Evolutionary conservation across 768 basidiomycete species (phyloP).

Genomic region (Termitomyces sp.): DNA sequence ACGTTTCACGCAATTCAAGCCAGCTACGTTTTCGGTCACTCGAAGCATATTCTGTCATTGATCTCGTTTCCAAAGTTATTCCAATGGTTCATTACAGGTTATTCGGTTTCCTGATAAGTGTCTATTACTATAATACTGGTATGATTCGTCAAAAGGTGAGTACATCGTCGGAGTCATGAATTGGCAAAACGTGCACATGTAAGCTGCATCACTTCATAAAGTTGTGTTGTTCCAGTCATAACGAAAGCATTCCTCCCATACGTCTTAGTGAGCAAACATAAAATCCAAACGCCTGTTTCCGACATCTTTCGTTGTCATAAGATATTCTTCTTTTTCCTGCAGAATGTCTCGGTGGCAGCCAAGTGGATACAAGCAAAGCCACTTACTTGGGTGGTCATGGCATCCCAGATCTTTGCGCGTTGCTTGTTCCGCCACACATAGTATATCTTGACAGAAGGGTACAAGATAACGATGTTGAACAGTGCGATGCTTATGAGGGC

Average conservation of each 20-base stretch:
- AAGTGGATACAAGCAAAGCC: not conserved
- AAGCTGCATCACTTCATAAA: not conserved
- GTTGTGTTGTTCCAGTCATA: not conserved
- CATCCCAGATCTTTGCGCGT: conserved; percentile 49
- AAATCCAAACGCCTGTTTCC: conserved; percentile 63
- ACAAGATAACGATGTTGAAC: conserved; percentile 46
- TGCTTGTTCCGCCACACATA: conserved; percentile 54
- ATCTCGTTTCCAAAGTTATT: not conserved
- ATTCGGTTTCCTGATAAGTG: too few species aligned
- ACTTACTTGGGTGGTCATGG: conserved; percentile 43
- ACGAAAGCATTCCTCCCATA: not conserved
- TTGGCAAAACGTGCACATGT: not conserved
- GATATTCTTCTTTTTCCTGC: conserved; percentile 51
- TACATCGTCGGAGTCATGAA: not conserved
- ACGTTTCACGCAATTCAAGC: not conserved
- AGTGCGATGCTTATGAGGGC: conserved; percentile 46
- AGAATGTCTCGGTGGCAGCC: not conserved
- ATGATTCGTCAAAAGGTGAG: not conserved
- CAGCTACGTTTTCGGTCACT: not conserved
- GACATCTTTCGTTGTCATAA: conserved; percentile 49
- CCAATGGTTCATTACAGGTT: too few species aligned
- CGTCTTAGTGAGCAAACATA: conserved; percentile 42
- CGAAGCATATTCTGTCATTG: not conserved
- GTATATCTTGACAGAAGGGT: conserved; percentile 48
- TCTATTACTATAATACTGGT: too few species aligned